Percentiles rank a stretch among this genome's conserved stretches.
These are phyloP conservation scores for Blakeslea trispora DNA, from an alignment of 371 early-diverging fungal species.

Conservation along the genomic window DNA sequence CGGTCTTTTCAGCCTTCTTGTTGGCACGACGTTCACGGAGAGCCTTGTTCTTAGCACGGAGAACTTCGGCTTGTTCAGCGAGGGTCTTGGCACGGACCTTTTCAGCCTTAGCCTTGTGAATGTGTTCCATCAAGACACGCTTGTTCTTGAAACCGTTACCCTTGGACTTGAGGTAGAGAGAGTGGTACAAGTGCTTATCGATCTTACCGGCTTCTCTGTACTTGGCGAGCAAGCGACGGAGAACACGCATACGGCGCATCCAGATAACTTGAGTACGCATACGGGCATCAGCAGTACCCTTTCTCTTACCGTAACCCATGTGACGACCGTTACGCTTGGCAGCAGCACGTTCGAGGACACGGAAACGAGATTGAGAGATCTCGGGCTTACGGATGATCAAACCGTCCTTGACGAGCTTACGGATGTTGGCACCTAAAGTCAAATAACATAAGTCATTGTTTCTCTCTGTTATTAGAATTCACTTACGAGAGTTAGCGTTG, in stretches of 20 bases:
- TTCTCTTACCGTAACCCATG: conserved; percentile 98
- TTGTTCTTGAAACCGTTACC: conserved; percentile 99
- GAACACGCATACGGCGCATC: conserved; percentile 99
- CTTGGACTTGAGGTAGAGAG: conserved; percentile 98
- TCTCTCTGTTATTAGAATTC: too few relatives aligned
- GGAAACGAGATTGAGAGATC: conserved; percentile 93
- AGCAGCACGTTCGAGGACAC: conserved; percentile 90
- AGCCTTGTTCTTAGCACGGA: conserved; percentile 95
- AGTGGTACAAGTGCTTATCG: conserved; percentile 98
- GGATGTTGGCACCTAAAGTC: conserved; percentile 87
- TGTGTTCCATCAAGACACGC: conserved; percentile 99
- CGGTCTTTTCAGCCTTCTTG: conserved; percentile 76
- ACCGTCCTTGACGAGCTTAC: conserved; percentile 98
- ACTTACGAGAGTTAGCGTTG: conserved; percentile 97
- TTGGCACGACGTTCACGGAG: conserved; percentile 94
- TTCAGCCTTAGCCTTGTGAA: conserved; percentile 99
- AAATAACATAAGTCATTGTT: too few relatives aligned
- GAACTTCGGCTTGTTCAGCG: conserved; percentile 98
- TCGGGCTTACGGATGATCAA: conserved; percentile 97
- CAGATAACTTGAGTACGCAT: conserved; percentile 97
- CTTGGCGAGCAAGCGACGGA: conserved; percentile 97
- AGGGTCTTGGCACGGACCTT: conserved; percentile 94
- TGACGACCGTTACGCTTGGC: conserved; percentile 99
- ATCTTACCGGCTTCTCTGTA: conserved; percentile 98
- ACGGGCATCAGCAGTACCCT: conserved; percentile 99